Evolutionary conservation across 2,329 filamentous ascomycete species (phyloP).

Genomic region (Mollisiaceae sp.): DNA sequence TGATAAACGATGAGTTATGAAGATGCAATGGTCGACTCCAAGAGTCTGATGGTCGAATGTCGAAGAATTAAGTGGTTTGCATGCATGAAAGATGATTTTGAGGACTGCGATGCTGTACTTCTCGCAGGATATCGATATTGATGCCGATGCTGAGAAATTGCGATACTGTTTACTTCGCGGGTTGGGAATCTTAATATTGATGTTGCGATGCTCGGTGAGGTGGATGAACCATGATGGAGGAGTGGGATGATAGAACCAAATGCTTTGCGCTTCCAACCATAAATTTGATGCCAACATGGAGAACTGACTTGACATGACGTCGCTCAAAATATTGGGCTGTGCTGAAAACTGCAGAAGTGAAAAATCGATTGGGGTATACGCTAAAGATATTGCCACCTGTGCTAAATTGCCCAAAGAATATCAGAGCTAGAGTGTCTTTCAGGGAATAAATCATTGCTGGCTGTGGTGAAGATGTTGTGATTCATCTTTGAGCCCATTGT

Average conservation of each 20-base stretch:
- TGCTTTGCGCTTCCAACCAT: background rate
- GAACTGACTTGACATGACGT: background rate
- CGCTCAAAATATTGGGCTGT: background rate
- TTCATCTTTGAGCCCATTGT: slow-evolving; percentile 20
- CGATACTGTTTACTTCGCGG: slow-evolving; percentile 6
- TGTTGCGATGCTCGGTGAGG: background rate
- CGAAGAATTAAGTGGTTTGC: background rate
- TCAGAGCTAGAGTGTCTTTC: background rate
- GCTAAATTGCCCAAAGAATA: background rate
- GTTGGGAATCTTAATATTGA: background rate
- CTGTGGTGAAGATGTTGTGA: slow-evolving; percentile 20
- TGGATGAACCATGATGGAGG: background rate
- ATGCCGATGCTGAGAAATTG: background rate
- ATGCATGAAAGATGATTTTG: background rate
- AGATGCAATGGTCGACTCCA: background rate
- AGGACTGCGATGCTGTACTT: background rate
- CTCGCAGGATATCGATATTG: slow-evolving; percentile 12
- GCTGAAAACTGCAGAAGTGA: background rate
- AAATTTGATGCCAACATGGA: background rate
- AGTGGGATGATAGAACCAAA: background rate
- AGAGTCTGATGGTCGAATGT: background rate
- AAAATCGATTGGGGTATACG: background rate
- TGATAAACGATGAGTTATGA: background rate
- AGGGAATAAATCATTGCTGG: background rate
- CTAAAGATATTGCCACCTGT: slow-evolving; percentile 15